Conservation (phyloP, 495 filamentous ascomycete genomes). For the Talaromyces thailandensis region DNA sequence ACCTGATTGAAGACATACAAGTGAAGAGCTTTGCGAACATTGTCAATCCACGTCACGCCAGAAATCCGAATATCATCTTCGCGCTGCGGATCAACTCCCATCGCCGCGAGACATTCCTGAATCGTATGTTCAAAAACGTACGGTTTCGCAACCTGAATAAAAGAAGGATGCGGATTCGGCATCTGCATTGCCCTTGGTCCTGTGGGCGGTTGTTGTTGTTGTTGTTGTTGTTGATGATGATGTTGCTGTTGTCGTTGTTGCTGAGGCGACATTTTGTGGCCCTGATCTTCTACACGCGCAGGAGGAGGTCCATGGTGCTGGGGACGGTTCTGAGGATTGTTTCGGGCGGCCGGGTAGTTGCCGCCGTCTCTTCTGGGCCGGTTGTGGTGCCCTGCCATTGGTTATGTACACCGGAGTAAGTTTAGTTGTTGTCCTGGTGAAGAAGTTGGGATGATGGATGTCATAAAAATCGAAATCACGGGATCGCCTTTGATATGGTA, state of each 20-base stretch:
- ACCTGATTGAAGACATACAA: slow-evolving; percentile 40
- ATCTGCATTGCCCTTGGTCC: slow-evolving; percentile 6
- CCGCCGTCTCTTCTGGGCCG: not conserved
- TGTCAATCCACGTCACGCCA: slow-evolving; percentile 75
- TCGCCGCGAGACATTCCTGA: slow-evolving; percentile 44
- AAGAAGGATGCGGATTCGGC: slow-evolving; percentile 57
- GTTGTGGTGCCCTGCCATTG: not conserved
- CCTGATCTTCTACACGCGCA: not conserved
- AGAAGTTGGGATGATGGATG: not conserved
- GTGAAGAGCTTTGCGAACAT: slow-evolving; percentile 58
- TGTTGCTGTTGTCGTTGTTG: not conserved
- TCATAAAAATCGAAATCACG: not conserved
- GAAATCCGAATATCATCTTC: slow-evolving; percentile 66
- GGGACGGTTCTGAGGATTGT: not conserved
- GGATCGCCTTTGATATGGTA: not conserved
- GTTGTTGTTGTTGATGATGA: not conserved
- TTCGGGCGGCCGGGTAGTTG: not conserved
- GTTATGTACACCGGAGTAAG: not conserved
- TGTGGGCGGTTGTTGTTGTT: not conserved
- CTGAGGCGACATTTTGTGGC: not conserved
- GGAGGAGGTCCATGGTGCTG: not conserved
- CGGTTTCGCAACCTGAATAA: slow-evolving; percentile 60
- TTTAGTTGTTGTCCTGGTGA: not conserved
- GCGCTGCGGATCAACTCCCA: slow-evolving; percentile 45
- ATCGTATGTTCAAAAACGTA: slow-evolving; percentile 58